Evolutionary conservation across 2,329 filamentous ascomycete genomes (phyloP), one percentile per base, ranked within the genome.

Genomic region (Ciborinia camelliae): DNA sequence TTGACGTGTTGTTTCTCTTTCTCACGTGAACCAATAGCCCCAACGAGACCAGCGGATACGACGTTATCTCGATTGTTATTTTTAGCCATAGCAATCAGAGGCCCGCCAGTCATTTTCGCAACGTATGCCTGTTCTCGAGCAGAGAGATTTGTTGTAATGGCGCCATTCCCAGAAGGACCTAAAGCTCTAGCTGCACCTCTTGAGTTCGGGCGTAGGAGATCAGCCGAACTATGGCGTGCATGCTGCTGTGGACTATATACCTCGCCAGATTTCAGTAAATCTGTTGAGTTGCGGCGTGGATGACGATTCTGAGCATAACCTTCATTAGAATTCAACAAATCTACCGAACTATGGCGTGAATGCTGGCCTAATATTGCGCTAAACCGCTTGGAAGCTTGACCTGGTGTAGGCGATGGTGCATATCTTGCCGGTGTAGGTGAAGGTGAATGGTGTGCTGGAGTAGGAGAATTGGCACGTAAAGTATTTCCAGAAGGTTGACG

Each of bases 121-220:
- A 96, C 84, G 70, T 96, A 89, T 77, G 96, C 91, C 75, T 96
- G 92, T 76, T 97, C 92, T 20, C 90, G 86, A 23, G 92, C 92
- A 26, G 90, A 92, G n/a, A 97, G 81, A 65, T 88, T 84, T 0
- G 79, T 77, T 10, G 84, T 81, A 30, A 83, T 77, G 68, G 86
- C 81, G 57, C 80, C 79, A 65, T 63, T 67, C 8, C 70, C 70
- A 30, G 67, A 68, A 26, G 71, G 67, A 12, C 68, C 69, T n/a
- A 75, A 66, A 45, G 67, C 54, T 41, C 77, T 75, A 48, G 79
- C 81, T 12, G 87, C 81, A 14, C 85, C 84, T 52, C 86, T 84
- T 15, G 89, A 91, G 59, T 79, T 78, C 2, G 86, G 84, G 0
- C 83, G 80, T 3, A 80, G 76, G 23, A 83, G 67, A 65, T 83